phyloP scores from a whole-genome alignment of 805 yeast species.

The Isabelozyma rhagii region DNA sequence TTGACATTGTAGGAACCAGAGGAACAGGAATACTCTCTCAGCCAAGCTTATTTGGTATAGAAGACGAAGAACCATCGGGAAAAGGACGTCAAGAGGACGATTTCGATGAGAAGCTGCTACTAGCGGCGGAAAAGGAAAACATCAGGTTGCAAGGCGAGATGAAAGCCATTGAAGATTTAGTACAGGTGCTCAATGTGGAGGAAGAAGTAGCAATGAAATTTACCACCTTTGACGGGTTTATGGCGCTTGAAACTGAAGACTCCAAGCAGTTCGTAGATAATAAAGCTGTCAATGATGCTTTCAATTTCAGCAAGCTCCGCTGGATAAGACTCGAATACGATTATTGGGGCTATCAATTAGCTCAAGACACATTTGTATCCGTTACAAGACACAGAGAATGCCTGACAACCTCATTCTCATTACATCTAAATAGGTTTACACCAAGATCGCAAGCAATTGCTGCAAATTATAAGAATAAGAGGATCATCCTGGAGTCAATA shows the following conservation, averaged over 20 bases:
- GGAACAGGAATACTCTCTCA: slow-evolving; percentile 52
- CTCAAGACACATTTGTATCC: slow-evolving; percentile 5
- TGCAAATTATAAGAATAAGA: slow-evolving; percentile 17
- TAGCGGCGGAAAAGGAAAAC: slow-evolving; percentile 6
- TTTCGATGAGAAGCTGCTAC: slow-evolving; percentile 9
- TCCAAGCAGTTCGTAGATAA: slow-evolving; percentile 6
- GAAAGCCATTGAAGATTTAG: slow-evolving; percentile 7
- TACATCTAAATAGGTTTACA: slow-evolving; percentile 10
- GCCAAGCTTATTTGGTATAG: slow-evolving; percentile 46
- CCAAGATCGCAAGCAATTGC: slow-evolving; percentile 10
- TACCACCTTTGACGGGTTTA: slow-evolving; percentile 38
- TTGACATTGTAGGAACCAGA: slow-evolving; percentile 71
- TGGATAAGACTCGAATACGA: slow-evolving; percentile 34
- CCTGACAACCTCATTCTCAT: slow-evolving; percentile 6
- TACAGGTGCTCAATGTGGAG: slow-evolving; percentile 5
- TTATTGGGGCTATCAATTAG: slow-evolving; percentile 25
- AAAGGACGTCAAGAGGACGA: not conserved
- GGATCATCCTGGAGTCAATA: slow-evolving; percentile 3
- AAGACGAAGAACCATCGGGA: slow-evolving; percentile 10
- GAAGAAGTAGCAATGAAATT: slow-evolving; percentile 22
- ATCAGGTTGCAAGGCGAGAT: slow-evolving; percentile 8
- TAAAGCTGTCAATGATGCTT: slow-evolving; percentile 8
- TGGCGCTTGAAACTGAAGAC: slow-evolving; percentile 16
- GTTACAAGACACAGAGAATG: not conserved
- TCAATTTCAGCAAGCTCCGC: slow-evolving; percentile 8